phyloP scores from a whole-genome alignment of 805 yeast species.

The Debaryomyces prosopidis region DNA sequence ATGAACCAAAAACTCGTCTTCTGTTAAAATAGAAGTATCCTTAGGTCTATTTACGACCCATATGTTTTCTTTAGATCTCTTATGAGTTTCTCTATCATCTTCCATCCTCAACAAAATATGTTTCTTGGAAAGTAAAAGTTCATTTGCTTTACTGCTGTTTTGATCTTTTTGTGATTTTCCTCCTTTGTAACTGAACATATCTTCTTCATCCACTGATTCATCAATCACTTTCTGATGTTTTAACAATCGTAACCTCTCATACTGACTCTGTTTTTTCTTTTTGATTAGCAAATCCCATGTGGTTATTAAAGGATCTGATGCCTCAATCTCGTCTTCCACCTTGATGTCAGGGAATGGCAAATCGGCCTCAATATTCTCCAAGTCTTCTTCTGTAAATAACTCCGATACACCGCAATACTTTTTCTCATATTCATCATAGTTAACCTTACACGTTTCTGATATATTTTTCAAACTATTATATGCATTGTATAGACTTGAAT shows the following conservation, averaged over 20 bases:
- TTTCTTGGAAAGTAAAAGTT: constrained; percentile 33
- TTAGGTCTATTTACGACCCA: constrained; percentile 66
- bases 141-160: constrained; percentile 14
- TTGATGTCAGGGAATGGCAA: constrained; percentile 35
- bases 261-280: constrained; percentile 52
- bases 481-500: constrained; percentile 37
- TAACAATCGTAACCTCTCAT: constrained; percentile 46
- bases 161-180: constrained; percentile 7
- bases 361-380: constrained; percentile 26
- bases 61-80: constrained; percentile 74
- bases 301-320: constrained; percentile 28
- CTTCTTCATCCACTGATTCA: constrained; percentile 25
- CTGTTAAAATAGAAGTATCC: constrained; percentile 33
- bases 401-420: constrained; percentile 29
- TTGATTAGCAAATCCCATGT: constrained; percentile 50
- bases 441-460: constrained; percentile 34
- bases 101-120: constrained; percentile 82
- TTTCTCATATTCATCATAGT: constrained; percentile 22
- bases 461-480: constrained; percentile 37
- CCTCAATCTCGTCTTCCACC: constrained; percentile 19
- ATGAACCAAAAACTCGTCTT: constrained; percentile 37
- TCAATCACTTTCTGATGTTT: constrained; percentile 26
- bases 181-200: constrained; percentile 26
- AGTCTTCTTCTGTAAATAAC: constrained; percentile 37
- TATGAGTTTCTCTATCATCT: constrained; percentile 89